Conservation (phyloP, 2,329 filamentous ascomycete genomes). For the Penicillium sp. region DNA sequence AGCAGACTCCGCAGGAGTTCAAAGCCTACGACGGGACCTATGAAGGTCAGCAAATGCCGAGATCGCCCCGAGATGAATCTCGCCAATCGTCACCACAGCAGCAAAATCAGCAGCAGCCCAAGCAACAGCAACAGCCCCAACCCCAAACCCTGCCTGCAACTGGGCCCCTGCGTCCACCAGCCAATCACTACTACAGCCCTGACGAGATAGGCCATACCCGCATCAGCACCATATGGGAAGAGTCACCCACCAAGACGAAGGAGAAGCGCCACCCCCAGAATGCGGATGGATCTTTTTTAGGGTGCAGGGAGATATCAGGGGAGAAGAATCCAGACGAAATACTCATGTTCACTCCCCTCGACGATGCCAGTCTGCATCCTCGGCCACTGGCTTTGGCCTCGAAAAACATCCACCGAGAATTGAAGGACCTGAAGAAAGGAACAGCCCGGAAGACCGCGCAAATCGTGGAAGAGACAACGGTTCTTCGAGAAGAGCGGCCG, state of each 20-base stretch:
- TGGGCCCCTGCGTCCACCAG: constrained; percentile 1
- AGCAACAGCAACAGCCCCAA: neutral
- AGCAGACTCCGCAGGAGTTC: constrained; percentile 17
- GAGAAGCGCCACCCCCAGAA: constrained; percentile 21
- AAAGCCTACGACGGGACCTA: constrained; percentile 16
- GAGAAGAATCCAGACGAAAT: constrained; percentile 43
- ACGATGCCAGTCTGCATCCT: constrained; percentile 28
- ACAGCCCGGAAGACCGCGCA: constrained; percentile 8
- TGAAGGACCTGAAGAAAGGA: constrained; percentile 14
- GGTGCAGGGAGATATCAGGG: constrained; percentile 39
- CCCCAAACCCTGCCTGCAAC: constrained; percentile 2
- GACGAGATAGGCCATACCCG: constrained; percentile 42
- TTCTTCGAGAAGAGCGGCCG: constrained; percentile 31
- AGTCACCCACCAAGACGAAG: constrained; percentile 28
- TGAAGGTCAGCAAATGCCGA: constrained; percentile 14
- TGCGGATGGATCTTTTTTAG: constrained; percentile 43
- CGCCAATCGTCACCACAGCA: constrained; percentile 1
- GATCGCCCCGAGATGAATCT: neutral
- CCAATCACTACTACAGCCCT: constrained; percentile 39
- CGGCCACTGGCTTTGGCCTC: constrained; percentile 22
- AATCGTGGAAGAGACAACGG: constrained; percentile 20
- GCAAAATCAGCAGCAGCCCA: constrained; percentile 1
- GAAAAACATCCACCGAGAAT: constrained; percentile 25
- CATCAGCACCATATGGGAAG: constrained; percentile 40
- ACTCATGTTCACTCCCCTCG: constrained; percentile 34